Base-by-base conservation (phyloP, 164 flowering plant species). In the Dillenia turbinata region DNA sequence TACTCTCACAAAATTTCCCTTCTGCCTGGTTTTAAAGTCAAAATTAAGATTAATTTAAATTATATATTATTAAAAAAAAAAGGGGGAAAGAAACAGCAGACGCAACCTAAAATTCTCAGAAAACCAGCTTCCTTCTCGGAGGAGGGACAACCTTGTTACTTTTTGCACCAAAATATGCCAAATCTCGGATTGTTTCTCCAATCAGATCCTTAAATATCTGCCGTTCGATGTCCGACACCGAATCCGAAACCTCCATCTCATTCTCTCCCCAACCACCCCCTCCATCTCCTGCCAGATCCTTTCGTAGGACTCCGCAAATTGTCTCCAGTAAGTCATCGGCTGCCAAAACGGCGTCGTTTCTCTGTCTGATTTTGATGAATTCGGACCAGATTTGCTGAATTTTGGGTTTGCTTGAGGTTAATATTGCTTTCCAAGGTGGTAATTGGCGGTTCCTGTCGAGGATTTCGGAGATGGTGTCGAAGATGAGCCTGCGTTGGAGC, bases 181-280 rank as follows among this genome's bases (percentile, higher is more conserved):
- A 80, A 66, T 87, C 89, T 14, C 72, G 61, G 69, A 94, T 86
- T 1, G 90, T 73, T 60, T 89, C 99, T 40, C 79, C 79, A 22
- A 94, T 74, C 61, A 94, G 75, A 67, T 91, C 99, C 77, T 88
- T 94, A 72, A 88, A 94, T 17, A 94, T 74, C 54, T 81, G 61
- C 73, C 99, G 73, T 71, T 94, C 99, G 57, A 94, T 78, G 72
- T 89, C 90, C 61, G 91, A 56, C 53, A 89, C 96, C 2, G 78
- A 74, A 5, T 84, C 88, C 12, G 92, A 82, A 63, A 75, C 64
- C 82, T 83, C 92, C 12, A 75, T 50, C 5, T 75, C 82, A 24
- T 74, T 71, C 47, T 84, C 90, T 2, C 67, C 82, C 98, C 96
- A 89, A 0, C 87, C 87, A 43, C 64, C 65, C 3, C 62, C 26